phyloP scores from a whole-genome alignment of 2,329 filamentous ascomycete species.

The Aspergillus brasiliensis region DNA sequence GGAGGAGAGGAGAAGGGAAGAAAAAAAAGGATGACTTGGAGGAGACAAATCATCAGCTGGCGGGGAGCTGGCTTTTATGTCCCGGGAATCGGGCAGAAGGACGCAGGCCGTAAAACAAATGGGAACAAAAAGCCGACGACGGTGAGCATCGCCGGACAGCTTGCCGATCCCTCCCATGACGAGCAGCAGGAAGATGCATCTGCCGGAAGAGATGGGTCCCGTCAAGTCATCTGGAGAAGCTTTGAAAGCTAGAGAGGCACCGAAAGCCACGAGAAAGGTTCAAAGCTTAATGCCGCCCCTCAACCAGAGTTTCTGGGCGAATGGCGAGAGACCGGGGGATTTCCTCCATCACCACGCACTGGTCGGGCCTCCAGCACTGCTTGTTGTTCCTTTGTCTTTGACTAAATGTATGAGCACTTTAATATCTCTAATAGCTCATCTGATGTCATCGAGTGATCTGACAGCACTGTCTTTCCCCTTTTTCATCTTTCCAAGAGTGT shows the following conservation, averaged over 20 bases:
- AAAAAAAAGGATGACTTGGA: neutral
- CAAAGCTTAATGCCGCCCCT: neutral
- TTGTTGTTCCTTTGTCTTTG: too few relatives aligned
- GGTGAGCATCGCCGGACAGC: neutral
- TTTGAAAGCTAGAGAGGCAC: neutral
- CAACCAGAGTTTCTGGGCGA: too few relatives aligned
- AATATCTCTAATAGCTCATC: neutral
- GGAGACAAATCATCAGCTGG: neutral
- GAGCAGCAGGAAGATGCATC: neutral
- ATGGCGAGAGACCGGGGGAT: neutral
- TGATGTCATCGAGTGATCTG: neutral
- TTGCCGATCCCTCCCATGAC: conserved; percentile 10
- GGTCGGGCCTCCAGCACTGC: too few relatives aligned
- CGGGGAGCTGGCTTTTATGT: neutral
- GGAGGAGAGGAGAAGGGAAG: too few relatives aligned
- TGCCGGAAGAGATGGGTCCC: neutral
- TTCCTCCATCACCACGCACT: neutral
- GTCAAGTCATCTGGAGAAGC: neutral
- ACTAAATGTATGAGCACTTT: too few relatives aligned
- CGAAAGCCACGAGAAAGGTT: neutral
- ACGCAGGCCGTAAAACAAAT: neutral
- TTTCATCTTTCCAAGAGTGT: too few relatives aligned
- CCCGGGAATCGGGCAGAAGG: conserved; percentile 2
- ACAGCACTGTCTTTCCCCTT: too few relatives aligned
- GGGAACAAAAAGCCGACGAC: neutral